A percentile compares a stretch with the other conserved stretches of the same genome.
Evolutionary conservation across 2,329 filamentous ascomycete species (phyloP).

Genomic region (Colletotrichum coccodes): DNA sequence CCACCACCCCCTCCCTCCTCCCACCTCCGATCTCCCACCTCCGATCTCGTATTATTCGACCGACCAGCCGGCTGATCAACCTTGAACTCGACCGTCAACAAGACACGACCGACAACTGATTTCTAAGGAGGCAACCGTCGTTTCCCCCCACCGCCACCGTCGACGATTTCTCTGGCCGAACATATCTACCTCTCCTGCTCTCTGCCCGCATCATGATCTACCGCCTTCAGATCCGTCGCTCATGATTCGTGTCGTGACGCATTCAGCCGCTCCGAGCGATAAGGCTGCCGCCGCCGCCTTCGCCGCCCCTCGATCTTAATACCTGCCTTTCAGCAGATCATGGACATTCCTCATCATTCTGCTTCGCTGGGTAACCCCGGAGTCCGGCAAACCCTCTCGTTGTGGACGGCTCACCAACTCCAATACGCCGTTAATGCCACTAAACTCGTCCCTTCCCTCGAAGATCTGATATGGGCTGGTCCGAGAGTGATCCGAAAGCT

Average conservation of each 20-base stretch:
- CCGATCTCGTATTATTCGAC: not conserved
- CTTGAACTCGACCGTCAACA: not conserved
- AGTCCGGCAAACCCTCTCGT: slow-evolving; percentile 63
- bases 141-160: not conserved
- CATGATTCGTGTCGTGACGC: slow-evolving; percentile 25
- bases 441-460: slow-evolving; percentile 70
- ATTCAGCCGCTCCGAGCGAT: slow-evolving; percentile 26
- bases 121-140: not conserved
- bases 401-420: slow-evolving; percentile 59
- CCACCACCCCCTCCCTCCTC: not conserved
- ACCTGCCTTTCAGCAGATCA: not conserved
- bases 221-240: not conserved
- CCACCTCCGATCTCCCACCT: not conserved
- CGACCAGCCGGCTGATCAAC: not conserved
- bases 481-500: slow-evolving; percentile 77
- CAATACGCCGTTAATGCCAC: slow-evolving; percentile 62
- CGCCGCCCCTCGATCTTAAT: not conserved
- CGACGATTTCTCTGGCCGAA: not conserved
- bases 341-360: slow-evolving; percentile 20
- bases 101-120: not conserved
- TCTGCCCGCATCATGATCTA: slow-evolving; percentile 21
- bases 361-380: slow-evolving; percentile 50
- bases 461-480: slow-evolving; percentile 75
- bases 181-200: not conserved
- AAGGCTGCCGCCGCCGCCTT: slow-evolving; percentile 9